Evolutionary conservation across 192 early-diverging fungal species (phyloP).

Genomic region (Backusella parvicylindrica): DNA sequence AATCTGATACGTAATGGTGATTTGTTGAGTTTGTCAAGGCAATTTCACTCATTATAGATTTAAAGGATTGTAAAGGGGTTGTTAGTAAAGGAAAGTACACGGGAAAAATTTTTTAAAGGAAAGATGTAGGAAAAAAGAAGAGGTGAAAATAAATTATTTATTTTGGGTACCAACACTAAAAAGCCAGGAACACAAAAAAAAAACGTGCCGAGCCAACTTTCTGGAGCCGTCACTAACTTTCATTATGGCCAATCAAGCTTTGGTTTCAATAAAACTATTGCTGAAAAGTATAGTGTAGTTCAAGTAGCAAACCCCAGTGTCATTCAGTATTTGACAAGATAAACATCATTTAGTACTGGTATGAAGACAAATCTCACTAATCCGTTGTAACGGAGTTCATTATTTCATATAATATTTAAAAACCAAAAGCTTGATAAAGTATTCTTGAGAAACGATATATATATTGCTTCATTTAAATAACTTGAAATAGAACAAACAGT

Average conservation of each 20-base stretch:
- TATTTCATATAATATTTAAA: background rate
- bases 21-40: background rate
- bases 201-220: constrained; percentile 1
- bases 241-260: background rate
- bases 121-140: background rate
- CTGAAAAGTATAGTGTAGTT: background rate
- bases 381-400: background rate
- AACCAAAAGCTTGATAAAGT: background rate
- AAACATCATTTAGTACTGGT: background rate
- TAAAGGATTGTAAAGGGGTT: constrained; percentile 12
- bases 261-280: background rate
- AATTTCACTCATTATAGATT: constrained; percentile 20
- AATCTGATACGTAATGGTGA: constrained; percentile 13
- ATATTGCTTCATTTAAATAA: background rate
- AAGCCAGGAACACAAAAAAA: constrained; percentile 3
- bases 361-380: background rate
- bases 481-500: background rate
- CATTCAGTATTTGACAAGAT: background rate
- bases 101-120: background rate
- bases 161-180: constrained; percentile 1
- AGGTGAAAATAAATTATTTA: constrained; percentile 1
- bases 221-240: background rate
- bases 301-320: background rate
- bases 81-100: constrained; percentile 8
- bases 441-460: background rate